A percentile compares a stretch with the other conserved stretches of the same genome.
These are phyloP conservation scores for Tricholomella constricta DNA, from an alignment of 768 basidiomycete species.

Conservation along the genomic window DNA sequence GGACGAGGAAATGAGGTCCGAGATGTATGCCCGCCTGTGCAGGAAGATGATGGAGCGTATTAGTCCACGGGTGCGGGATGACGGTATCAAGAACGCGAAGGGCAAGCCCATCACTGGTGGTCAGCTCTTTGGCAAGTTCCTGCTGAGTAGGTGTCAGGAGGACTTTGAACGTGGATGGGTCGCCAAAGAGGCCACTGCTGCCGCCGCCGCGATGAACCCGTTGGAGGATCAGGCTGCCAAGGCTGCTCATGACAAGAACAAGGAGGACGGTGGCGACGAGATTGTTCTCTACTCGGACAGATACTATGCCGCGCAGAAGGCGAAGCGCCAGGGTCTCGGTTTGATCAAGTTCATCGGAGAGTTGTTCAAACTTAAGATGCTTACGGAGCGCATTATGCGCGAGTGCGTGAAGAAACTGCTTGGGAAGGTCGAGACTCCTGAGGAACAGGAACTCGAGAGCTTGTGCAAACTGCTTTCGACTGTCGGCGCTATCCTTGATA, in stretches of 20 bases:
- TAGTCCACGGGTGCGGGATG: constrained; percentile 84
- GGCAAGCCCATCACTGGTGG: constrained; percentile 93
- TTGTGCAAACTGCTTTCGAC: constrained; percentile 92
- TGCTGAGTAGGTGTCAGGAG: constrained; percentile 95
- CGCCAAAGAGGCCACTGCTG: constrained; percentile 82
- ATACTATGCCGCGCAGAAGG: constrained; percentile 95
- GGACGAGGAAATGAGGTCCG: constrained; percentile 93
- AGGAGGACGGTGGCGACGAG: constrained; percentile 53
- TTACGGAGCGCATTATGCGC: constrained; percentile 98
- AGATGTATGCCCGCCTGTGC: constrained; percentile 97
- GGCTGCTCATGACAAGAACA: constrained; percentile 62
- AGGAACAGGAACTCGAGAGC: constrained; percentile 97
- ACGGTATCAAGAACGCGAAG: constrained; percentile 76
- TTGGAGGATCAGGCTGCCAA: constrained; percentile 82
- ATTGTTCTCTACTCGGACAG: constrained; percentile 89
- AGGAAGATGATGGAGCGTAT: constrained; percentile 96
- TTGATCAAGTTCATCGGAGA: constrained; percentile 98
- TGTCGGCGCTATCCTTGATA: constrained; percentile 83
- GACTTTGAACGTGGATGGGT: constrained; percentile 98
- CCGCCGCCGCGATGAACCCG: constrained; percentile 83
- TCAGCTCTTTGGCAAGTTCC: constrained; percentile 93
- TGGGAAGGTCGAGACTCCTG: constrained; percentile 90
- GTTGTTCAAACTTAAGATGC: constrained; percentile 98
- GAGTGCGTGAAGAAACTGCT: constrained; percentile 96
- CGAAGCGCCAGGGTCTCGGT: constrained; percentile 95